Evolutionary conservation across 1,284 basidiomycete genomes (phyloP), one percentile per base, ranked within the genome.

Genomic region (Butyriboletus appendiculatus): DNA sequence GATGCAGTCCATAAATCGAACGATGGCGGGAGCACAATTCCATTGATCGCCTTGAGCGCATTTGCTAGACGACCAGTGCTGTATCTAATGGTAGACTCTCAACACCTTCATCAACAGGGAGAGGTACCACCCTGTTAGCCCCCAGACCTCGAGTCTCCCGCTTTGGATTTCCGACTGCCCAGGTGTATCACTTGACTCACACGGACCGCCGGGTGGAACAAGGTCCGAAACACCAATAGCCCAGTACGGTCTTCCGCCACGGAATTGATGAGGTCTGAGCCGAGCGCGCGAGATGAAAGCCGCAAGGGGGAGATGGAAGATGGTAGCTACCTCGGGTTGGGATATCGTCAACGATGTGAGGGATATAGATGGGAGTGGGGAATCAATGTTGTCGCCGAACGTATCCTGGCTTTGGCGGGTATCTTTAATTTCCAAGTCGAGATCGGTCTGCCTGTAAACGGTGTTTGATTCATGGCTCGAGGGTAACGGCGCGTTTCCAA

Each of bases 101-200:
- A 72, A 45, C 18, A 62, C 32, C 50, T 55, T 68, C 67, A 71
- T 70, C 40, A 91, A 71, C 43, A 82, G 61, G 45, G 78, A 81
- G 45, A 90, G 73, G 71, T 90, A 92, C 88, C 89, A 92, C 30
- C 88, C 90, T 28, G 90, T 90, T 62, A 92, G 71, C 0, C 90
- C 90, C 88, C 90, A 92, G 20, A 91, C 80, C 63, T 91, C 86
- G 14, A 90, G 67, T 52, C 72, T 70, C 15, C 75, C 77, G 41
- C 71, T 69, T 39, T 39, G 44, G 26, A 59, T 53, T 41, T 69
- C 69, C 40, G 70, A 66, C 18, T 62, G 66, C 47, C 65, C 65
- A 35, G 63, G 56, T 34, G 61, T 56, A 53, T 70, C 62, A 48
- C 32, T 42, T 32, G 59, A 55, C 45, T 57, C 55, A 51, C 62